Conservation (phyloP, 2,329 filamentous ascomycete genomes). For the Ophiostoma himal-ulmi region DNA sequence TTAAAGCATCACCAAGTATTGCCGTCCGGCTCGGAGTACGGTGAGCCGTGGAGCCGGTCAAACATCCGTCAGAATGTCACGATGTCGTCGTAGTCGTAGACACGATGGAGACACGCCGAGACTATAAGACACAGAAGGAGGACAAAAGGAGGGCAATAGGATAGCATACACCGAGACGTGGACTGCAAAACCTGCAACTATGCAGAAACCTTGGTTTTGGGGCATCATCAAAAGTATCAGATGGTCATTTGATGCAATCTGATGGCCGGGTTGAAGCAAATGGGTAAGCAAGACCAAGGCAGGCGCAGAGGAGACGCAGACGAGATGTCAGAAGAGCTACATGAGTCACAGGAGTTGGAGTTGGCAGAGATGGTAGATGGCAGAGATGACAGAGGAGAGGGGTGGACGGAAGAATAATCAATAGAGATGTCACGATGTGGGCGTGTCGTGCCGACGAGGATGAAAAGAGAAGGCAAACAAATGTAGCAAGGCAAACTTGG, state of each 20-base stretch:
- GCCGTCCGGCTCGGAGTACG: background rate
- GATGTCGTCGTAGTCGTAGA: background rate
- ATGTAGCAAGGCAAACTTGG: background rate
- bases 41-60: background rate
- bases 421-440: background rate
- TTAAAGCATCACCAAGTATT: background rate
- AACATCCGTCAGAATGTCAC: background rate
- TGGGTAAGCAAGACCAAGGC: background rate
- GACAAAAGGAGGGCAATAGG: background rate
- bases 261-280: background rate
- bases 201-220: background rate
- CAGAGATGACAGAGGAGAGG: background rate
- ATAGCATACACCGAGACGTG: background rate
- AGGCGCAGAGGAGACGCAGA: too few relatives aligned
- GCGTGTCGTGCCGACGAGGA: background rate
- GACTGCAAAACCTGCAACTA: background rate
- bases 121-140: background rate
- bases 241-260: background rate
- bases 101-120: slow-evolving; percentile 8
- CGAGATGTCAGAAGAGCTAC: too few relatives aligned
- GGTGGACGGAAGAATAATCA: background rate
- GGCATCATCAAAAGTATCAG: background rate
- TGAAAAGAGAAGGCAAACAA: slow-evolving; percentile 8
- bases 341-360: too few relatives aligned
- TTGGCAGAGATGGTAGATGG: too few relatives aligned